phyloP scores from a whole-genome alignment of 139 green algal genomes.

The Penium margaritaceum region DNA sequence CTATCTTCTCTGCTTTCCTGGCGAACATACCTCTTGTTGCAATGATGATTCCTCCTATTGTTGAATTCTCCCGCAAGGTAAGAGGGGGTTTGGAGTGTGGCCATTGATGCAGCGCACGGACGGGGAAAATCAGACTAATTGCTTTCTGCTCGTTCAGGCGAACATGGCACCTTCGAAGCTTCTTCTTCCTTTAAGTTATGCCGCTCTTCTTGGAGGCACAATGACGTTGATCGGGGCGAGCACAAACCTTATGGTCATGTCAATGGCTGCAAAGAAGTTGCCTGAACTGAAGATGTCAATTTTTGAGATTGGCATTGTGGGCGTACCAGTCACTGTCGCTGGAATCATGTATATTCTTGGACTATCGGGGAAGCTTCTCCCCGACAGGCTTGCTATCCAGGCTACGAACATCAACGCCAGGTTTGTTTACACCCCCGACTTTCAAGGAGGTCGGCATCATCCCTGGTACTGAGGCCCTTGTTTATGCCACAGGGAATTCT shows the following conservation, averaged over 20 bases:
- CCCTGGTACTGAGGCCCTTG: too few relatives aligned
- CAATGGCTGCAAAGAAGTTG: conserved; percentile 30
- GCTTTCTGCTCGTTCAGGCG: conserved; percentile 14
- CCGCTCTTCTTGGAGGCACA: conserved; percentile 67
- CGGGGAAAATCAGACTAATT: not conserved
- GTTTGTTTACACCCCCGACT: too few relatives aligned
- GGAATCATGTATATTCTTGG: conserved; percentile 31
- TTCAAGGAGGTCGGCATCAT: too few relatives aligned
- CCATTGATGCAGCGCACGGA: too few relatives aligned
- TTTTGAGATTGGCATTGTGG: conserved; percentile 33
- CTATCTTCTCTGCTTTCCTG: conserved; percentile 62
- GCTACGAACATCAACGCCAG: conserved; percentile 37
- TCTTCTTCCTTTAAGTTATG: conserved; percentile 66
- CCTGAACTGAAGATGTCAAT: conserved; percentile 35
- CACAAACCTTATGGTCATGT: conserved; percentile 73
- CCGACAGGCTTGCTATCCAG: conserved; percentile 29
- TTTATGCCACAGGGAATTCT: conserved; percentile 41
- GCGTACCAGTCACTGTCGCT: conserved; percentile 26
- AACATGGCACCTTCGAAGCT: conserved; percentile 52
- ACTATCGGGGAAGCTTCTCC: conserved; percentile 25
- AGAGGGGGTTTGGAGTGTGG: too few relatives aligned
- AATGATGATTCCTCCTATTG: conserved; percentile 54
- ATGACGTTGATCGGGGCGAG: conserved; percentile 70
- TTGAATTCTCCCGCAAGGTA: conserved; percentile 32
- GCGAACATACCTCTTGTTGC: conserved; percentile 75